Conservation (phyloP, 2,329 filamentous ascomycete species). For the Aspergillus awamori region DNA sequence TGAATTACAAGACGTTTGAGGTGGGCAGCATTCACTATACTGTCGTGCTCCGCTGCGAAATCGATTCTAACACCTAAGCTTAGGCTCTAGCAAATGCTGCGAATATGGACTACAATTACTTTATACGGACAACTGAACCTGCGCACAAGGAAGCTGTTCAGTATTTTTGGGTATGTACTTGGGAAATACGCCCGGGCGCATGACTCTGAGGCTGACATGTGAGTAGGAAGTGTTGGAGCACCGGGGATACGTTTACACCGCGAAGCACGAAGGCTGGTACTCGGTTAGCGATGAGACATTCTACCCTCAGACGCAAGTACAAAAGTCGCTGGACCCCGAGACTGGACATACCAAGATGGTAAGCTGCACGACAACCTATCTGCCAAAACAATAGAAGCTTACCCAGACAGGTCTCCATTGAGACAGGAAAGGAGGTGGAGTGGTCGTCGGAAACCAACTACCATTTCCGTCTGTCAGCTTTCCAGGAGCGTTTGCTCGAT, state of each 20-base stretch:
- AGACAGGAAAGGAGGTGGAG: constrained; percentile 91
- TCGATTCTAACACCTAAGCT: neutral
- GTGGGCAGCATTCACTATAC: constrained; percentile 34
- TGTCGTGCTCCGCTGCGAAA: too few species aligned
- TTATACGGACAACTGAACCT: constrained; percentile 86
- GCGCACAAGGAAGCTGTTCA: constrained; percentile 83
- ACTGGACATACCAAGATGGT: constrained; percentile 83
- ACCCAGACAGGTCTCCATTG: constrained; percentile 62
- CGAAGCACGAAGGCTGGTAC: constrained; percentile 93
- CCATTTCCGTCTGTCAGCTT: constrained; percentile 85
- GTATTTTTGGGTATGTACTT: constrained; percentile 72
- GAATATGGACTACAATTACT: constrained; percentile 76
- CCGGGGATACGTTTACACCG: constrained; percentile 77
- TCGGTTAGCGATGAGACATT: constrained; percentile 96
- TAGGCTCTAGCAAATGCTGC: constrained; percentile 69
- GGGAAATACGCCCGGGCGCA: neutral
- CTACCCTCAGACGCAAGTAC: constrained; percentile 76
- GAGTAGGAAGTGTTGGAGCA: constrained; percentile 68
- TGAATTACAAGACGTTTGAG: constrained; percentile 77
- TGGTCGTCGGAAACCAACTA: constrained; percentile 94
- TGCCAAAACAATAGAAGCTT: constrained; percentile 9
- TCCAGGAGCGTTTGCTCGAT: constrained; percentile 74
- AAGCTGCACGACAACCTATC: constrained; percentile 11
- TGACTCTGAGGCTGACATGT: neutral
- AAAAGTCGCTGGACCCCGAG: constrained; percentile 72